Base-by-base conservation (phyloP, 441 rosid genomes). In the Populus trichocarpa region DNA sequence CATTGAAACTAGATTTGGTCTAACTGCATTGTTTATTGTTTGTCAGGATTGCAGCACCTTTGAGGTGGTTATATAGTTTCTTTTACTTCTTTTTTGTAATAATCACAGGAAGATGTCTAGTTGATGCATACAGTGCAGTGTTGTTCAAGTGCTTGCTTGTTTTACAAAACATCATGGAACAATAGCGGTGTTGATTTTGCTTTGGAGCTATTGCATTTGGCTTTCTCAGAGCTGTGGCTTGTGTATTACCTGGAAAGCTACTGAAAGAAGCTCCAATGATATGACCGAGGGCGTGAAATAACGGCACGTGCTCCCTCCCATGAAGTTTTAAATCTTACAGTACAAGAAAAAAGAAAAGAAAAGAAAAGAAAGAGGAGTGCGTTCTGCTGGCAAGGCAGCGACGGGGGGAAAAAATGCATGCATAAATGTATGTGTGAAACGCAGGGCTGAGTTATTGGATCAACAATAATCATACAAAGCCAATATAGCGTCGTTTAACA, bases 21-120 rank as follows among this genome's bases (percentile, higher is more conserved):
- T 96, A 74, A 91, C 97, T 38, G 98, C 97, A 23, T 77, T 96
- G 74, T 96, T 90, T 87, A 87, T 92, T 71, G 78, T 69, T 66
- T 96, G 98, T 74, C 81, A 90, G 59, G 90, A 78, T 35, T 96
- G 99, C 87, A 82, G 72, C 73, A 79, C 86, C 23, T 91, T 91
- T 64, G 97, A 94, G 83, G 84, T 93, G 38, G 90, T 93, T 59
- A 73, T 93, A 64, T 92, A 88, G 87, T 59, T 63, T 71, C 25
- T 75, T 73, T 76, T 26, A n/a, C 67, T 28, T 77, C 22, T 38
- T n/a, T 13, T 6, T 8, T 32, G 46, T 14, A 1, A 32, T 16
- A 26, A n/a, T 18, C 32, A 1, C 57, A 46, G 20, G 18, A 46
- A 46, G 18, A 46, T 46, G 57, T 46, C 57, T 46, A 46, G 18